A percentile compares a stretch with the other conserved stretches of the same genome.
phyloP scores from a whole-genome alignment of 805 yeast species.

The Ogataea glucozyma region DNA sequence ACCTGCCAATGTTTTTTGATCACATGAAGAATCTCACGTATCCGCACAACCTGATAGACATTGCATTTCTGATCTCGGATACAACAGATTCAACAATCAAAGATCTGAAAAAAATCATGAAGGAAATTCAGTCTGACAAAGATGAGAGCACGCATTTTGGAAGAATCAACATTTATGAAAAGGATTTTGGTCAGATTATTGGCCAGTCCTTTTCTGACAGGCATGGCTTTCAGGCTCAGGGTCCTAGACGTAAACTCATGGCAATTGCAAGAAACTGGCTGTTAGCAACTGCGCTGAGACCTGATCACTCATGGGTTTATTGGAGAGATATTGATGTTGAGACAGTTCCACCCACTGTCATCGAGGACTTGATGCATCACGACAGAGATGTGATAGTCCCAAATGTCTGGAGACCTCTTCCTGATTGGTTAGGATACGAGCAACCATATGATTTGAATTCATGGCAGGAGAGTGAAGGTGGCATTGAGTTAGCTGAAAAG shows the following conservation, averaged over 20 bases:
- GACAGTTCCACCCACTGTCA: slow-evolving; percentile 73
- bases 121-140: slow-evolving; percentile 63
- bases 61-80: slow-evolving; percentile 83
- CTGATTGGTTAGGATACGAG: slow-evolving; percentile 78
- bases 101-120: slow-evolving; percentile 57
- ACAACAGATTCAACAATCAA: slow-evolving; percentile 86
- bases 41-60: slow-evolving; percentile 83
- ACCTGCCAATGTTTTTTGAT: slow-evolving; percentile 83
- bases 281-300: slow-evolving; percentile 76
- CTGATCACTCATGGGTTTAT: slow-evolving; percentile 91
- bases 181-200: slow-evolving; percentile 87
- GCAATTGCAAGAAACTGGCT: slow-evolving; percentile 94
- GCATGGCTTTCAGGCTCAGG: slow-evolving; percentile 93
- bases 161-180: slow-evolving; percentile 79
- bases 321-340: slow-evolving; percentile 98
- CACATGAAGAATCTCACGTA: slow-evolving; percentile 80
- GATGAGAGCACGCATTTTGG: slow-evolving; percentile 67
- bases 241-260: slow-evolving; percentile 89
- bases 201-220: slow-evolving; percentile 91
- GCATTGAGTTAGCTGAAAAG: slow-evolving; percentile 65
- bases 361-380: slow-evolving; percentile 90
- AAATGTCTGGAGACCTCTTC: slow-evolving; percentile 84
- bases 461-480: slow-evolving; percentile 81
- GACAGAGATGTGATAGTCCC: slow-evolving; percentile 89
- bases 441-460: slow-evolving; percentile 81